phyloP scores from a whole-genome alignment of 2,329 filamentous ascomycete species.

The Claviceps citrina region DNA sequence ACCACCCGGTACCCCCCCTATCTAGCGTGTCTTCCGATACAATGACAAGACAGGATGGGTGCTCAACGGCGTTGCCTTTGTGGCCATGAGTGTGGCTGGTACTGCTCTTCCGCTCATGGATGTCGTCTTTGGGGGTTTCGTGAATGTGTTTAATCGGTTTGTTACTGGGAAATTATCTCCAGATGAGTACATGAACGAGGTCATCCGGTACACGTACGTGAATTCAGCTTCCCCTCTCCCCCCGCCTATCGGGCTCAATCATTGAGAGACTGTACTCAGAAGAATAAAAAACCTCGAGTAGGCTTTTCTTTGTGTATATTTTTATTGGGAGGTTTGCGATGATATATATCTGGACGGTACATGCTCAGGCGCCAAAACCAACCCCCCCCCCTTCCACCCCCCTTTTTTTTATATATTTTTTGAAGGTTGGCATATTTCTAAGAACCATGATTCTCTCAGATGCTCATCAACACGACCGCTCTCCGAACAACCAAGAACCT shows the following conservation, averaged over 20 bases:
- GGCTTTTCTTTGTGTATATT: conserved; percentile 37
- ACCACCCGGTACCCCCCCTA: background rate
- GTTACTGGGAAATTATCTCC: conserved; percentile 28
- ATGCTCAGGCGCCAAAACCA: too few species aligned
- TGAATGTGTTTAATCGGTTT: conserved; percentile 42
- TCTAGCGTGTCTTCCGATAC: conserved; percentile 24
- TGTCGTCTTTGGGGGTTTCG: conserved; percentile 39
- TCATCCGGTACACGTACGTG: conserved; percentile 29
- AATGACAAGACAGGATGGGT: conserved; percentile 17
- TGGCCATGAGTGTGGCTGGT: conserved; percentile 24
- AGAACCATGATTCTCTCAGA: conserved; percentile 9
- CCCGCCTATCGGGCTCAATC: too few species aligned
- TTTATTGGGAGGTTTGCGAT: conserved; percentile 36
- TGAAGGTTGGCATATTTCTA: background rate
- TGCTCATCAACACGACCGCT: conserved; percentile 23
- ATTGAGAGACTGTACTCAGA: too few species aligned
- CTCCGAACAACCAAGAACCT: conserved; percentile 22
- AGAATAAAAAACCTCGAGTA: background rate
- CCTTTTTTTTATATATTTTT: too few species aligned
- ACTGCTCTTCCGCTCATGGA: conserved; percentile 39
- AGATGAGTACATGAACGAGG: conserved; percentile 31
- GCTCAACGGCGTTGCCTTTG: conserved; percentile 21
- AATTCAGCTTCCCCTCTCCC: background rate
- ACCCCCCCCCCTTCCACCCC: background rate
- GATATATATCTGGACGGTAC: conserved; percentile 19